Percentiles rank a stretch among this genome's conserved stretches.
phyloP scores from a whole-genome alignment of 805 yeast genomes.

The Candida xiaguanensis region DNA sequence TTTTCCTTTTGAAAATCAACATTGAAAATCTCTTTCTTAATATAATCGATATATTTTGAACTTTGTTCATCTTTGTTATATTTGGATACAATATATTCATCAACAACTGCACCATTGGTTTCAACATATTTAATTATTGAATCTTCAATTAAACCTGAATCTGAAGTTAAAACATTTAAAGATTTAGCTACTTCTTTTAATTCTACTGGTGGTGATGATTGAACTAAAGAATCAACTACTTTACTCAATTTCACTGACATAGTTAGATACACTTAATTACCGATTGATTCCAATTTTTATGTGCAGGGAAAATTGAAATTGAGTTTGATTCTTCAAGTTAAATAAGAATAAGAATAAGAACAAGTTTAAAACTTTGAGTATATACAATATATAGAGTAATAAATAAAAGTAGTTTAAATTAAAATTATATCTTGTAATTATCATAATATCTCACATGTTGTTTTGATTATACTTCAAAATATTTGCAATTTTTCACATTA shows the following conservation, averaged over 20 bases:
- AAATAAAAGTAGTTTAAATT: too few species aligned
- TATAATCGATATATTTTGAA: conserved; percentile 53
- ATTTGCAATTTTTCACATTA: too few species aligned
- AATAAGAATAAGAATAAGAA: too few species aligned
- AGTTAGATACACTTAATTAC: not conserved
- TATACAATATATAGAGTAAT: too few species aligned
- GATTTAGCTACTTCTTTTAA: conserved; percentile 24
- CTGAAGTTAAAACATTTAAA: conserved; percentile 20
- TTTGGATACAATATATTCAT: conserved; percentile 30
- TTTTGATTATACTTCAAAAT: too few species aligned
- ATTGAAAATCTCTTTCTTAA: conserved; percentile 46
- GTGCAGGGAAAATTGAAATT: not conserved
- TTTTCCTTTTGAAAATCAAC: conserved; percentile 51
- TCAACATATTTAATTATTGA: conserved; percentile 27
- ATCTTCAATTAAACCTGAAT: conserved; percentile 15
- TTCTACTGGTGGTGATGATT: conserved; percentile 39
- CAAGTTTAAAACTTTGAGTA: too few species aligned
- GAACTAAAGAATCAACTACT: conserved; percentile 28
- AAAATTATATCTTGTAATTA: too few species aligned
- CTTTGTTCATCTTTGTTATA: conserved; percentile 28
- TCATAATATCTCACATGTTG: too few species aligned
- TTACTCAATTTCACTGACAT: conserved; percentile 18
- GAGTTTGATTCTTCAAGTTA: too few species aligned
- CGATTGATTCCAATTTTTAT: not conserved
- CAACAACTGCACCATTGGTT: conserved; percentile 23